phyloP scores from a whole-genome alignment of 768 basidiomycete genomes.

The Mycena galericulata region DNA sequence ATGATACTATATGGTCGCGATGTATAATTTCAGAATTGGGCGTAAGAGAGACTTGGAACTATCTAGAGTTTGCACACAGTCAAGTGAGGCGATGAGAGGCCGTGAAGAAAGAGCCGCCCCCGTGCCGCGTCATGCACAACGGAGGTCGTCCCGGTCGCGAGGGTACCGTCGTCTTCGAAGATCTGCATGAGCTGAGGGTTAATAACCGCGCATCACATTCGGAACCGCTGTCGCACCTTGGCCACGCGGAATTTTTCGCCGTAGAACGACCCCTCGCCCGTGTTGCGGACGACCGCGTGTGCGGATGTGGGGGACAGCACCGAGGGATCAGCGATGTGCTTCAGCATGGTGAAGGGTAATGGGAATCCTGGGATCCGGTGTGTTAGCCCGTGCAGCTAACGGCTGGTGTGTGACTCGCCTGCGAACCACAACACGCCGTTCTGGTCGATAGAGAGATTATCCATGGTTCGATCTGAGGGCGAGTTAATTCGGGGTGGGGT shows the following conservation, averaged over 20 bases:
- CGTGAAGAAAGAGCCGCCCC: conserved; percentile 66
- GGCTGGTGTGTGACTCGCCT: too few relatives aligned
- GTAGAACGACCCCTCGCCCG: conserved; percentile 62
- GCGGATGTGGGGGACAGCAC: conserved; percentile 60
- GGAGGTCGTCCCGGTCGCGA: conserved; percentile 68
- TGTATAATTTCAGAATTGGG: too few relatives aligned
- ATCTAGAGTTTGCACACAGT: conserved; percentile 46
- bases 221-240: too few relatives aligned
- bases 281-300: conserved; percentile 65
- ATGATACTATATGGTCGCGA: too few relatives aligned
- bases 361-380: too few relatives aligned
- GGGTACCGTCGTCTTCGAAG: conserved; percentile 74
- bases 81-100: conserved; percentile 48
- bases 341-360: conserved; percentile 46
- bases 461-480: too few relatives aligned
- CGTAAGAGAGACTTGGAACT: too few relatives aligned
- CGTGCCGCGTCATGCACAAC: conserved; percentile 67
- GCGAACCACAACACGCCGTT: conserved; percentile 76
- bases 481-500: too few relatives aligned
- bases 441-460: conserved; percentile 72
- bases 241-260: conserved; percentile 67
- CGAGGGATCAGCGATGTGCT: conserved; percentile 59
- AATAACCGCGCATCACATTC: too few relatives aligned
- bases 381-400: too few relatives aligned
- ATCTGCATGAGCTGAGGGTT: too few relatives aligned